Evolutionary conservation across 164 flowering plant species (phyloP).

Genomic region (Dillenia turbinata): DNA sequence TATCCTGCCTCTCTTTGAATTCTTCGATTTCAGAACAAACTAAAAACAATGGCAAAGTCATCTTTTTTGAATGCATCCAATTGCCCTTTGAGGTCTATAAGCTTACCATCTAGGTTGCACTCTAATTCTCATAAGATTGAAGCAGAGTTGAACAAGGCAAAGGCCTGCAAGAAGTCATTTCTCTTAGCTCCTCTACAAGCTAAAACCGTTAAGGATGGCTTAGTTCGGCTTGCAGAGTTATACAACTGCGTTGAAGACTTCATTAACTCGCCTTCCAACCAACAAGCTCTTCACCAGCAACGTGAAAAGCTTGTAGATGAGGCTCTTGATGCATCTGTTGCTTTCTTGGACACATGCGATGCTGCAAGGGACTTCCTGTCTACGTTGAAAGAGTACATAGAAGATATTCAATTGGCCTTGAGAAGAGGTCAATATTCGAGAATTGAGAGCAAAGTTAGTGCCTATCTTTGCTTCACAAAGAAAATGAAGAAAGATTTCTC

Average conservation of each 20-base stretch:
- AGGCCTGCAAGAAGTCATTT: constrained; percentile 4
- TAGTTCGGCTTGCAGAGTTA: constrained; percentile 22
- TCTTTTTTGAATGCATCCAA: constrained; percentile 1
- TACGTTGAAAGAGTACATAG: constrained; percentile 15
- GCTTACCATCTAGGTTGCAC: constrained; percentile 28
- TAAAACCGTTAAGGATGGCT: constrained; percentile 10
- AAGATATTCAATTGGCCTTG: constrained; percentile 21
- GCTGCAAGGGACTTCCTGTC: constrained; percentile 12
- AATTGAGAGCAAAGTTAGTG: constrained; percentile 5
- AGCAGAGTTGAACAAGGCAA: constrained; percentile 17
- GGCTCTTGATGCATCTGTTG: constrained; percentile 19
- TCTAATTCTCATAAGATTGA: constrained; percentile 14
- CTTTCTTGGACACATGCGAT: constrained; percentile 24
- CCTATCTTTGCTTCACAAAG: constrained; percentile 14
- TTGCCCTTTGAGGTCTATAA: constrained; percentile 24
- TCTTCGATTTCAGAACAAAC: not conserved
- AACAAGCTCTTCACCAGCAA: constrained; percentile 13
- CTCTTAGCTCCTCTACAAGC: not conserved
- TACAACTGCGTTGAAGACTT: constrained; percentile 18
- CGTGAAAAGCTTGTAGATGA: constrained; percentile 19
- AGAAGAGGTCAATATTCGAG: constrained; percentile 17
- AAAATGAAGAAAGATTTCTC: constrained; percentile 18
- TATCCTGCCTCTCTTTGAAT: no score
- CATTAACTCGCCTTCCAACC: constrained; percentile 12
- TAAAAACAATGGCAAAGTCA: constrained; percentile 6